These are phyloP conservation scores for Plantago lanceolata DNA, from an alignment of 305 asterid genomes.

Conservation along the genomic window DNA sequence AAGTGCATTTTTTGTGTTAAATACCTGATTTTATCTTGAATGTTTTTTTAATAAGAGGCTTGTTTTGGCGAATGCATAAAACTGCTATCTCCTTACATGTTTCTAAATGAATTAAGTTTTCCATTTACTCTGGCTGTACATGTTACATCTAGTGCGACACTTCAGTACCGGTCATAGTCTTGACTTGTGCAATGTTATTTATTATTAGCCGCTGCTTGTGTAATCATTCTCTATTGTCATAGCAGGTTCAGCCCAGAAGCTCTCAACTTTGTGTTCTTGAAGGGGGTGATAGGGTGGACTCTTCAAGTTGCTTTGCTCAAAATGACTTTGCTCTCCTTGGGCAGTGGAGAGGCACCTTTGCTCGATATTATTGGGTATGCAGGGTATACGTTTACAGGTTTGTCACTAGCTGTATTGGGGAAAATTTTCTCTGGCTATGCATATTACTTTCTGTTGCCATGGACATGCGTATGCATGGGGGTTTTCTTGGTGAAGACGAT, in stretches of 20 bases:
- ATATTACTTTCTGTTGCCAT: constrained; percentile 56
- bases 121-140: neutral
- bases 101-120: too few relatives aligned
- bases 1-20: too few relatives aligned
- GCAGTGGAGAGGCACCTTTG: constrained; percentile 63
- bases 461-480: constrained; percentile 65
- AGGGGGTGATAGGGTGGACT: constrained; percentile 57
- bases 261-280: constrained; percentile 56
- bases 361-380: constrained; percentile 65
- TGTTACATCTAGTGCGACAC: neutral
- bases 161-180: neutral
- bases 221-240: constrained; percentile 5
- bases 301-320: constrained; percentile 53
- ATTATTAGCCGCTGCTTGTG: neutral
- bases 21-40: too few relatives aligned
- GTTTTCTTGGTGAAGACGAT: constrained; percentile 65
- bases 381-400: constrained; percentile 54
- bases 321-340: constrained; percentile 51
- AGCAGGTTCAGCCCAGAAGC: constrained; percentile 61
- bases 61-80: too few relatives aligned
- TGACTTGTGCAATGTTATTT: neutral
- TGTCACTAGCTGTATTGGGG: constrained; percentile 55
- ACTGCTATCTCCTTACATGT: too few relatives aligned
- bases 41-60: too few relatives aligned
- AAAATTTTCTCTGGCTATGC: constrained; percentile 45